Conservation (phyloP, 2,329 filamentous ascomycete genomes). For the Fusarium buxicola region DNA sequence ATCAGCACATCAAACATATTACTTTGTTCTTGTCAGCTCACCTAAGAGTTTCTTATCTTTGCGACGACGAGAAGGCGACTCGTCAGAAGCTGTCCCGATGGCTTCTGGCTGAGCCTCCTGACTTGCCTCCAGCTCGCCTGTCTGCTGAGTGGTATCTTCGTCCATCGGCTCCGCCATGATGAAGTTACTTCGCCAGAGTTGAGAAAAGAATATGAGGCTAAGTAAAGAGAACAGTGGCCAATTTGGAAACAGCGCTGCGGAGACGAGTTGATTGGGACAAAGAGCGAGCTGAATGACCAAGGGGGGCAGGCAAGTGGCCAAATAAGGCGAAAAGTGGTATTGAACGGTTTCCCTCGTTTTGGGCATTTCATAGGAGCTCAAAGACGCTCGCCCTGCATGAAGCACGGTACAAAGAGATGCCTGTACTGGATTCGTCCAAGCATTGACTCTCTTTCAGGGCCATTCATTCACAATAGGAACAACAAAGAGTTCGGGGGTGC, state of each 20-base stretch:
- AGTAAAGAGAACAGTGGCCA: background rate
- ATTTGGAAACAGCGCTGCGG: background rate
- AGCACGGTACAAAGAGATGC: slow-evolving; percentile 15
- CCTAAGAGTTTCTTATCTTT: slow-evolving; percentile 22
- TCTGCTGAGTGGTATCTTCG: background rate
- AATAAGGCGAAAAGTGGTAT: slow-evolving; percentile 2
- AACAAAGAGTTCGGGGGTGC: slow-evolving; percentile 41
- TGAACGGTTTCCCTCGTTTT: background rate
- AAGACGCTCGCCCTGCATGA: slow-evolving; percentile 6
- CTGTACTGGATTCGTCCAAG: slow-evolving; percentile 3
- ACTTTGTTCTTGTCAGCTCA: background rate
- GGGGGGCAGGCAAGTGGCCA: background rate
- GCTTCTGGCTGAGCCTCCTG: background rate
- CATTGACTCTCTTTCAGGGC: slow-evolving; percentile 12
- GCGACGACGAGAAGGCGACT: background rate
- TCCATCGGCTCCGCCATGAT: slow-evolving; percentile 24
- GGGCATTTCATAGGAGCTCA: background rate
- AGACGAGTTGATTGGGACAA: slow-evolving; percentile 1
- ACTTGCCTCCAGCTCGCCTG: background rate
- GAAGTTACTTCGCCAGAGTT: background rate
- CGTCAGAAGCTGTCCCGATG: background rate
- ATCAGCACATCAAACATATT: slow-evolving; percentile 5
- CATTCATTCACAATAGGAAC: slow-evolving; percentile 17
- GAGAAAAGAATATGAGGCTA: background rate
- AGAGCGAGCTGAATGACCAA: background rate